phyloP scores from a whole-genome alignment of 2,329 filamentous ascomycete genomes.

The Pestalotiopsis sp. region DNA sequence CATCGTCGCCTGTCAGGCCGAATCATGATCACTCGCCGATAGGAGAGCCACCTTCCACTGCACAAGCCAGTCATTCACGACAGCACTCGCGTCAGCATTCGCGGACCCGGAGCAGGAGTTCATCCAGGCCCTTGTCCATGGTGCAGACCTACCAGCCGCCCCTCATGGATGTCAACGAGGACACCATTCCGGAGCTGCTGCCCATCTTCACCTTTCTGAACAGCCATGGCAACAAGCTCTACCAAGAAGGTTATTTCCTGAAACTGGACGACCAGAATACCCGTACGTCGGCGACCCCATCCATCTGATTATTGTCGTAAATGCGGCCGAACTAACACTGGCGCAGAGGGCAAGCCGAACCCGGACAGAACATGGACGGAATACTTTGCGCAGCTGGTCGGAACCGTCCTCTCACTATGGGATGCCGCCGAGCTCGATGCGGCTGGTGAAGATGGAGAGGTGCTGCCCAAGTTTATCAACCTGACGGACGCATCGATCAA shows the following conservation, averaged over 20 bases:
- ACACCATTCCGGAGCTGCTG: slow-evolving; percentile 89
- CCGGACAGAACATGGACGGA: slow-evolving; percentile 89
- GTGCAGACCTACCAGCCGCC: slow-evolving; percentile 83
- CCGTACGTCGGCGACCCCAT: slow-evolving; percentile 60
- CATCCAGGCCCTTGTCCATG: slow-evolving; percentile 80
- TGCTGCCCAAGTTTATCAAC: slow-evolving; percentile 92
- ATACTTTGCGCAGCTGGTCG: slow-evolving; percentile 95
- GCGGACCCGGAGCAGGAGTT: slow-evolving; percentile 45
- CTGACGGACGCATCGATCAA: slow-evolving; percentile 96
- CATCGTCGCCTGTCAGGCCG: slow-evolving; percentile 27
- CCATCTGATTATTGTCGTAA: background rate
- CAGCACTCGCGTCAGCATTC: slow-evolving; percentile 17
- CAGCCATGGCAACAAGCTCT: slow-evolving; percentile 93
- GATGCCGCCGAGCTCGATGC: slow-evolving; percentile 90
- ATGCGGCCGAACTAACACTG: background rate
- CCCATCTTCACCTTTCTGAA: slow-evolving; percentile 94
- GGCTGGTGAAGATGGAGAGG: slow-evolving; percentile 81
- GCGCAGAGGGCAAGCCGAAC: slow-evolving; percentile 81
- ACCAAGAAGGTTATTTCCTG: slow-evolving; percentile 96
- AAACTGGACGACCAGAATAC: slow-evolving; percentile 95
- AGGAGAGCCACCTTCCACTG: slow-evolving; percentile 39
- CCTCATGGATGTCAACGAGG: slow-evolving; percentile 80
- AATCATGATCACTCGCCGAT: slow-evolving; percentile 43
- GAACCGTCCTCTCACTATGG: slow-evolving; percentile 93
- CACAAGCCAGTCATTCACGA: slow-evolving; percentile 13